Conservation (phyloP, 1,139 yeast genomes). For the Blastobotrys persicus region DNA sequence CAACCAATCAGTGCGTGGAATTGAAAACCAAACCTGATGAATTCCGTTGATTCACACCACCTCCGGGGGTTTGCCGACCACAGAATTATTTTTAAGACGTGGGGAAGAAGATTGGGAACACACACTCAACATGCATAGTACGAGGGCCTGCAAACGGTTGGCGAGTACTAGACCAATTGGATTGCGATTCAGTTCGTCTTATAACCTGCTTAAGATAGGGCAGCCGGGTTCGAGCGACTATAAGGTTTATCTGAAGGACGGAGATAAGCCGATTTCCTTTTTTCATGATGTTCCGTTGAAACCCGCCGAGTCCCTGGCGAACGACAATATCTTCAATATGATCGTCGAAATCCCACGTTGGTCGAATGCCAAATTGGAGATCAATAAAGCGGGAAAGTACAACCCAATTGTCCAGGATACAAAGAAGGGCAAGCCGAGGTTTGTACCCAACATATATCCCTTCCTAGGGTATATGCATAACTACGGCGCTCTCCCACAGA, state of each 20-base stretch:
- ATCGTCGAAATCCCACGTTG: slow-evolving; percentile 90
- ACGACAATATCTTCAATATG: slow-evolving; percentile 51
- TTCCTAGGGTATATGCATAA: slow-evolving; percentile 89
- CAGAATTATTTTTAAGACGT: no score
- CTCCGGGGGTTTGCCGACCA: no score
- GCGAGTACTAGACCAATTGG: not conserved
- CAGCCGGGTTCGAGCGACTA: slow-evolving; percentile 78
- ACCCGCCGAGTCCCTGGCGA: slow-evolving; percentile 38
- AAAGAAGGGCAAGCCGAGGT: slow-evolving; percentile 80
- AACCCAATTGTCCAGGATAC: slow-evolving; percentile 87
- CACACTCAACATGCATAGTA: not conserved
- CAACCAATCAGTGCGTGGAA: no score
- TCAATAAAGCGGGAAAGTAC: slow-evolving; percentile 59
- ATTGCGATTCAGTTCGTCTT: slow-evolving; percentile 11
- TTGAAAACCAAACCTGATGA: no score
- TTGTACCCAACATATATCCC: slow-evolving; percentile 84
- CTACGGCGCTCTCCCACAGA: slow-evolving; percentile 93
- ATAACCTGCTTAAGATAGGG: slow-evolving; percentile 62
- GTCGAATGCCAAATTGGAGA: slow-evolving; percentile 88
- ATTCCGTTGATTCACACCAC: no score
- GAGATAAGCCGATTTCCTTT: slow-evolving; percentile 49
- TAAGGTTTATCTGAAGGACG: slow-evolving; percentile 54
- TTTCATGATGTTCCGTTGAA: slow-evolving; percentile 90
- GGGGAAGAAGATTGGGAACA: no score
- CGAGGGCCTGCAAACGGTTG: no score